Evolutionary conservation across 441 rosid species (phyloP), one percentile per base, ranked within the genome.

Genomic region (Pelargonium australe): DNA sequence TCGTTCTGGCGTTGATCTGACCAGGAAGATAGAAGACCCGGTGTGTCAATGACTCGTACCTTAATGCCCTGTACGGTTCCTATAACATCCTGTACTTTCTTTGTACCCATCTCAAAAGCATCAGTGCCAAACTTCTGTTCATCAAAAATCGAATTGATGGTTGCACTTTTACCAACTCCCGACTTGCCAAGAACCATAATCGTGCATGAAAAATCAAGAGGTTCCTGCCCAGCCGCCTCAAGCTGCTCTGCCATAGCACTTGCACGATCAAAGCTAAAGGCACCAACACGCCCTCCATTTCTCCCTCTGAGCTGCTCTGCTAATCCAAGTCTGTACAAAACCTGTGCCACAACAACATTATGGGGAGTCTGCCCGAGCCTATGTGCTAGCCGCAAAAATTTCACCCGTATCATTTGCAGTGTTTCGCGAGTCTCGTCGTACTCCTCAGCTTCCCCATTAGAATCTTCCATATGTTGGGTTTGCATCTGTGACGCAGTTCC

Each of bases 361-460:
- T 91, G 99, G 28, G 99, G 99, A 53, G 99, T 95, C 81, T 95
- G 97, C 72, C 99, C 97, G 65, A 95, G 89, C 79, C 99, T 86
- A 79, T 83, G 88, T 0, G 99, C 92, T 77, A 95, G 94, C 80
- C 99, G 84, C 84, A 95, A 78, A 82, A 95, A 95, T 73, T 95
- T 95, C 51, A 95, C 96, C 78, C 99, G 83, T 68, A 95, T 90
- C 92, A 95, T 88, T 82, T 95, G 99, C 49, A 95, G 97, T 79
- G 86, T 85, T 73, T 95, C 97, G 40, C 97, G 97, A 76, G 97
- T 95, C 80, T 95, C 99, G 65, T 91, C 96, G 65, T 70, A 82
- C 79, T 91, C 97, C 66, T 92, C 97, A 1, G 80, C 74, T 79
- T 87, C 99, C 62, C 82, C 85, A 70, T 79, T 82, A 17, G 87